Base-by-base conservation (phyloP, 163 green algal species). In the Scenedesmus sp. region DNA sequence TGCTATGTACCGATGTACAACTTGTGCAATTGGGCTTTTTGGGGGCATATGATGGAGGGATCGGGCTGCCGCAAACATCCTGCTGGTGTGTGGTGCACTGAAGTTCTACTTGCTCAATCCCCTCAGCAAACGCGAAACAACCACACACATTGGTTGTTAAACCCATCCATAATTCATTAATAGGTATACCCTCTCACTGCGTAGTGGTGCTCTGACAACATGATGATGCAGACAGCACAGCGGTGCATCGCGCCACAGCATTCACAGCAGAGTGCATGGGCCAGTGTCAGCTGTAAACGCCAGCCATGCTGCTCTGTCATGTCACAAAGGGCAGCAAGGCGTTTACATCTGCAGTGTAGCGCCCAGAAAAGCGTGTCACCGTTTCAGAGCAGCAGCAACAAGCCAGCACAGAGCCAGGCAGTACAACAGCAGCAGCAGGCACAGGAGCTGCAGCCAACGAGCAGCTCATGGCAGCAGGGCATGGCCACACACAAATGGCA, bases 321-420 rank as follows among this genome's bases (percentile, higher is more conserved):
- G 70, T 2, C 46, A 15, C 70, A 8, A 0, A 46, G 15, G 3
- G 23, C 20, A 52, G 3, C 1, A 52, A 79, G 23, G 70, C 46
- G 3, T 0, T 13, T 18, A 52, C 3, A 13, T 15, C 23, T 79
- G 70, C 70, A 79, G 13, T 79, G 70, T 3, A 52, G 20, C 3
- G 70, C 70, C 13, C 70, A 79, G 70, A 79, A 79, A 23, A 79
- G 70, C 70, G 20, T 85, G n/a, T 91, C 73, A 6, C 86, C 86
- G 5, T 90, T 90, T 34, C 67, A 83, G 54, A 26, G 83, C 81
- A 86, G 34, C 85, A 84, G 62, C 86, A 90, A 67, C 86, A 74
- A 70, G 18, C 20, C 59, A 81, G 77, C 34, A 84, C 34, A 23
- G n/a, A 57, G 34, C 74, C 34, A 79, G 70, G 81, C 81, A 64